Conservation (phyloP, 352 stramenopile species). For the Phytophthora constricta region DNA sequence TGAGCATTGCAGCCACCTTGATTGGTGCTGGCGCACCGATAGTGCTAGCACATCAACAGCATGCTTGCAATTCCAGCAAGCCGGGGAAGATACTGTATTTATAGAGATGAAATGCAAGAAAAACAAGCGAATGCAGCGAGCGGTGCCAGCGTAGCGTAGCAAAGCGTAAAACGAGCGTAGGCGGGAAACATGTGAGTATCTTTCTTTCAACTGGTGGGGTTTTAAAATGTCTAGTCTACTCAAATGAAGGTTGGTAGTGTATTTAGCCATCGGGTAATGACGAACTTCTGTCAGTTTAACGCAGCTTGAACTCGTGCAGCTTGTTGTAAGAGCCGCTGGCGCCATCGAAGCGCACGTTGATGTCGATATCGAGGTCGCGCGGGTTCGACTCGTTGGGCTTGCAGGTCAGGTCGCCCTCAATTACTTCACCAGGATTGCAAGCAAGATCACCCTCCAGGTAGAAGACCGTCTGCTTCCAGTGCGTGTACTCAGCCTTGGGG, state of each 20-base stretch:
- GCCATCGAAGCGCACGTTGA: constrained; percentile 82
- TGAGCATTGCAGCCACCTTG: constrained; percentile 8
- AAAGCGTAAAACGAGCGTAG: constrained; percentile 8
- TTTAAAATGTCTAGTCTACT: constrained; percentile 40
- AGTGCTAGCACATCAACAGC: too few species aligned
- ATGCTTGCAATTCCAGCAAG: constrained; percentile 10
- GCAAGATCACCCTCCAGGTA: constrained; percentile 92
- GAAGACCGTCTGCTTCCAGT: constrained; percentile 99
- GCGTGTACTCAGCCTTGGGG: constrained; percentile 95
- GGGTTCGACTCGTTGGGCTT: constrained; percentile 93
- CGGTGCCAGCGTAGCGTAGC: constrained; percentile 16
- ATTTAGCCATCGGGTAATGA: constrained; percentile 1
- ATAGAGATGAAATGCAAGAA: constrained; percentile 50
- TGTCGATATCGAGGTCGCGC: constrained; percentile 94
- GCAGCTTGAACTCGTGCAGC: constrained; percentile 82
- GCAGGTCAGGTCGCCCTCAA: constrained; percentile 90
- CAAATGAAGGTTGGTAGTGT: constrained; percentile 25
- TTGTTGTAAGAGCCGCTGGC: constrained; percentile 68
- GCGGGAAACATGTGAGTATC: constrained; percentile 33
- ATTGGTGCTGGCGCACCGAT: constrained; percentile 6
- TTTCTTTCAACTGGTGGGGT: constrained; percentile 38
- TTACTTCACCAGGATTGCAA: constrained; percentile 85
- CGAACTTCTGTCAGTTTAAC: constrained; percentile 45
- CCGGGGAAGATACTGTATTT: constrained; percentile 65
- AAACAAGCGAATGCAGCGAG: constrained; percentile 21